A percentile compares a stretch with the other conserved stretches of the same genome.
Conservation (phyloP, 345 rosid species). For the Hibiscus syriacus region DNA sequence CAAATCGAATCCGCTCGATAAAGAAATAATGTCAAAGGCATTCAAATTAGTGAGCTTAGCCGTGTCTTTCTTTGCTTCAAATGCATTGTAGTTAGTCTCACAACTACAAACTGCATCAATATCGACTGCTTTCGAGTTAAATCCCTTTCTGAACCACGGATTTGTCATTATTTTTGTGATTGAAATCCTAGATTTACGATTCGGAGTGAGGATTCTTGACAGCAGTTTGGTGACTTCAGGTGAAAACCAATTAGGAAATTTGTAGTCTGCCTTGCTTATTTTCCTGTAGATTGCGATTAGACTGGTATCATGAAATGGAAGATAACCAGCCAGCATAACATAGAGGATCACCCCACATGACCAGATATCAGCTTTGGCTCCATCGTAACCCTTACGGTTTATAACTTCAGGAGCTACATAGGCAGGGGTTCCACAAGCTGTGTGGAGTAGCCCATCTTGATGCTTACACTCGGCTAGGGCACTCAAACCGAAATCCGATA, state of each 20-base stretch:
- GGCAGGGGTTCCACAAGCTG: conserved; percentile 23
- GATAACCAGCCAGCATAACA: conserved; percentile 12
- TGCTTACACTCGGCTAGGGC: conserved; percentile 16
- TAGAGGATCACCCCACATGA: conserved; percentile 12
- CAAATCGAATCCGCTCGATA: conserved; percentile 11
- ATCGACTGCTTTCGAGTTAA: conserved; percentile 16
- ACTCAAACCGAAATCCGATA: conserved; percentile 26
- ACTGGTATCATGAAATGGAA: conserved; percentile 11
- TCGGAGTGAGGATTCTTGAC: conserved; percentile 8
- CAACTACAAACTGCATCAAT: conserved; percentile 17
- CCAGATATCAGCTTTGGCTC: conserved; percentile 13
- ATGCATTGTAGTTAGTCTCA: background rate
- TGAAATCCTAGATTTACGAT: conserved; percentile 6
- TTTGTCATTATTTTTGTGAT: conserved; percentile 6
- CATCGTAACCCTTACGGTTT: conserved; percentile 10
- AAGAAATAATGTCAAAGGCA: conserved; percentile 11
- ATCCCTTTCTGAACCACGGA: conserved; percentile 13
- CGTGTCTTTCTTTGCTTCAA: conserved; percentile 7
- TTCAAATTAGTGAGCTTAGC: conserved; percentile 5
- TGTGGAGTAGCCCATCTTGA: conserved; percentile 25
- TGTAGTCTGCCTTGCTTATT: conserved; percentile 12
- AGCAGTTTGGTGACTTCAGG: conserved; percentile 6
- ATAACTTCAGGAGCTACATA: conserved; percentile 13
- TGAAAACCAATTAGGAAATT: conserved; percentile 11
- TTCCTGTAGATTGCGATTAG: conserved; percentile 5